Evolutionary conservation across 2,329 filamentous ascomycete genomes (phyloP), one percentile per base, ranked within the genome.

Genomic region (Blastomyces percursus): DNA sequence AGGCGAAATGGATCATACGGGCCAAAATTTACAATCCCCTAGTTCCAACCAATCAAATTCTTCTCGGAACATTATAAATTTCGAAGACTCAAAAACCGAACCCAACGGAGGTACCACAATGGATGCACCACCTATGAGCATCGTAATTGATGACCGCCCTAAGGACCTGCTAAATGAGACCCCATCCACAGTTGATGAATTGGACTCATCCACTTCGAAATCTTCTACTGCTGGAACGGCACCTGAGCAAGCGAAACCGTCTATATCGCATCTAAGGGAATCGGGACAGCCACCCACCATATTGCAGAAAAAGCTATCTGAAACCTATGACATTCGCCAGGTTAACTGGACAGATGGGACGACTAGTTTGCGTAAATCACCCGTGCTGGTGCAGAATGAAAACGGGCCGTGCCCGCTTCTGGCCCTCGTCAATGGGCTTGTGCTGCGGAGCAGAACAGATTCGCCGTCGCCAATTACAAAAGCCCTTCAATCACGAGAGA

Each of bases 381-480:
- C 94, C 0, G 91, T 97, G 62, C 79, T 97, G 50, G 86, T 95
- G 3, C 93, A 99, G 71, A 97, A 96, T 68, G 85, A 87, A 62
- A 99, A 99, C 69, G 94, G 94, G 0, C 94, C 94, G 0, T 99
- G 94, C 74, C 94, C 94, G 1, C 77, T 99, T 16, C 84, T 99
- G 32, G 94, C 94, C 1, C 80, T 99, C 5, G 92, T 97, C 63
- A 99, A 99, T 72, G 92, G 92, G 0, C 80, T 99, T 19, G 89
- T 91, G 0, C 78, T 99, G 61, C 92, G 91, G 2, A 93, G 91
- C 0, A 87, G 88, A 0, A 79, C 85, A 3, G 81, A 84, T 72
- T 59, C 79, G 67, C 68, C 88, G 42, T 89, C 91, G 0, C 86
- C 88, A 0, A 81, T 97, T 21, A 83, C 93, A 0, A 88, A 92